These are phyloP conservation scores for Perilla frutescens DNA, from an alignment of 257 asterid genomes.

Conservation along the genomic window DNA sequence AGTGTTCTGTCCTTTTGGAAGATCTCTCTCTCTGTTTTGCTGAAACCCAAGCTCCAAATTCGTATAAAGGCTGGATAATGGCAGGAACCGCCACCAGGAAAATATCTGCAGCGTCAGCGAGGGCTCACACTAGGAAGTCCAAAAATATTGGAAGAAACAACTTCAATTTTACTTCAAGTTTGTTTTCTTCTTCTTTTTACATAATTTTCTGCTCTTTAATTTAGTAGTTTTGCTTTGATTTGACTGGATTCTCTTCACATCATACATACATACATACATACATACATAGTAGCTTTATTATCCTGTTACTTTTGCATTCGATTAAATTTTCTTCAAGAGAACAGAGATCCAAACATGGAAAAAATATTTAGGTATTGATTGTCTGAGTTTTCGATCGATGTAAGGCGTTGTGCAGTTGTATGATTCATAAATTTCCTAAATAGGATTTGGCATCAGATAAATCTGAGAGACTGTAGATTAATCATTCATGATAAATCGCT, in stretches of 20 bases:
- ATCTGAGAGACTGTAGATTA: neutral
- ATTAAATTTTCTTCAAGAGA: neutral
- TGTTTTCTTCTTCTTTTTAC: conserved; percentile 25
- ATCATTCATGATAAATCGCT: neutral
- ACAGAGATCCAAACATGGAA: neutral
- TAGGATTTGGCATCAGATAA: neutral
- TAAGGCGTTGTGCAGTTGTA: neutral
- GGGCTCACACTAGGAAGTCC: conserved; percentile 51
- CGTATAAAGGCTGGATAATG: conserved; percentile 20
- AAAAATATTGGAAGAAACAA: conserved; percentile 25
- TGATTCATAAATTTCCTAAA: neutral
- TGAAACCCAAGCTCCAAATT: neutral
- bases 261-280: neutral
- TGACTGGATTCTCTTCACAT: neutral
- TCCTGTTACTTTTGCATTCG: neutral
- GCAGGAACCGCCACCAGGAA: conserved; percentile 36
- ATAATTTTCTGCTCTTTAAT: conserved; percentile 9
- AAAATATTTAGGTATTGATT: neutral
- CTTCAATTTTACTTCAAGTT: conserved; percentile 42
- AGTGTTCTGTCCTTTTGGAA: neutral
- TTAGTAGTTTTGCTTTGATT: neutral
- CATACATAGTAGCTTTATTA: neutral
- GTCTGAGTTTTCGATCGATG: neutral
- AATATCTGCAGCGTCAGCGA: conserved; percentile 57
- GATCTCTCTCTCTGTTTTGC: neutral